phyloP scores from a whole-genome alignment of 495 filamentous ascomycete species.

The Xylaria venustula region DNA sequence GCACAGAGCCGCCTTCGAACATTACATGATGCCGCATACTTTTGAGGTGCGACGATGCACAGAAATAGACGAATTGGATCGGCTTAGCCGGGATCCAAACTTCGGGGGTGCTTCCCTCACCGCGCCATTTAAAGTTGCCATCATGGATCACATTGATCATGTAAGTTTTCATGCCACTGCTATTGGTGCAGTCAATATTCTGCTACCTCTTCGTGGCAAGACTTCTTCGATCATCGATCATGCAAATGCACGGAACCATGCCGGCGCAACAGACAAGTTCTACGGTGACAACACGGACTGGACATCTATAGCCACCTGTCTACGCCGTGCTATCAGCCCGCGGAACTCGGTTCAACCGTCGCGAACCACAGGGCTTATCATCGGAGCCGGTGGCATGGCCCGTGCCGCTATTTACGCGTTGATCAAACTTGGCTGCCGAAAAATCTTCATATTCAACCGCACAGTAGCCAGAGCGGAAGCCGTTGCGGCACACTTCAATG shows the following conservation, averaged over 20 bases:
- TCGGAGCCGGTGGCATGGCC: conserved; percentile 82
- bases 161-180: conserved; percentile 74
- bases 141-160: conserved; percentile 64
- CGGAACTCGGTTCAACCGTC: conserved; percentile 70
- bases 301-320: conserved; percentile 67
- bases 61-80: conserved; percentile 62
- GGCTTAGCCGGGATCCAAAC: conserved; percentile 58
- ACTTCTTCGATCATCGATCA: conserved; percentile 62
- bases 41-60: conserved; percentile 65
- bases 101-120: conserved; percentile 75
- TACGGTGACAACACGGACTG: conserved; percentile 88
- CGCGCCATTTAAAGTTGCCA: conserved; percentile 73
- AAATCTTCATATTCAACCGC: conserved; percentile 79
- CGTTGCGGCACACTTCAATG: conserved; percentile 72
- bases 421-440: conserved; percentile 72
- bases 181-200: conserved; percentile 79
- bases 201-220: conserved; percentile 68
- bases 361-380: conserved; percentile 66
- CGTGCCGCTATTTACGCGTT: conserved; percentile 77
- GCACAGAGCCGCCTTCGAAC: conserved; percentile 72
- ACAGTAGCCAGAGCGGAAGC: conserved; percentile 58
- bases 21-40: conserved; percentile 69
- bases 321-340: conserved; percentile 73
- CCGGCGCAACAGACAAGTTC: conserved; percentile 63
- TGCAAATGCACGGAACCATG: conserved; percentile 62